Conservation (phyloP, 148 eudicot genomes). For the Limonium bicolor region DNA sequence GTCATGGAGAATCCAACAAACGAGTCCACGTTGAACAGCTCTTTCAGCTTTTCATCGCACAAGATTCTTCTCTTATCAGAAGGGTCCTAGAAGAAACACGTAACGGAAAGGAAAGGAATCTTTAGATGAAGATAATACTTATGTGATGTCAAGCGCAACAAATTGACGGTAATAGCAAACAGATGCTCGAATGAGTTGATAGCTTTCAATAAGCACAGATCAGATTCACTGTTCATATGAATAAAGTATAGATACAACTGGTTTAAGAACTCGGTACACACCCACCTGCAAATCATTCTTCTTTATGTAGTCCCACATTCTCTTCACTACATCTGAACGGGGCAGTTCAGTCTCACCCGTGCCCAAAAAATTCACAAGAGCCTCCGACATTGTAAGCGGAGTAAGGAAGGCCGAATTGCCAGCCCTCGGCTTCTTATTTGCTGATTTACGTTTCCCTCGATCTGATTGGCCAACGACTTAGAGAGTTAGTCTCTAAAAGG, state of each 20-base stretch:
- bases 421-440: constrained; percentile 30
- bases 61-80: constrained; percentile 27
- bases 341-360: constrained; percentile 39
- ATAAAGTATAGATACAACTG: neutral
- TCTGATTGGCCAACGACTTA: too few relatives aligned
- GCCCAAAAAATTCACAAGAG: constrained; percentile 37
- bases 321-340: constrained; percentile 34
- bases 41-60: constrained; percentile 27
- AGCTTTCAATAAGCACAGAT: too few relatives aligned
- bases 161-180: too few relatives aligned
- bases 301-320: constrained; percentile 48
- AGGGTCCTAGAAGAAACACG: constrained; percentile 25
- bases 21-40: constrained; percentile 18
- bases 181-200: too few relatives aligned
- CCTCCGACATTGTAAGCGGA: constrained; percentile 33
- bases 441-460: too few relatives aligned
- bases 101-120: neutral
- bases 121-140: too few relatives aligned
- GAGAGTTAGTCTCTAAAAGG: too few relatives aligned
- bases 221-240: neutral
- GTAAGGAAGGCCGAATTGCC: constrained; percentile 24
- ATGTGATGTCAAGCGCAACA: too few relatives aligned
- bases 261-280: neutral
- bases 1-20: constrained; percentile 21
- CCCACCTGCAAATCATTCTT: constrained; percentile 41